Evolutionary conservation across 768 basidiomycete genomes (phyloP).

Genomic region (Xerocomellus intermedius): DNA sequence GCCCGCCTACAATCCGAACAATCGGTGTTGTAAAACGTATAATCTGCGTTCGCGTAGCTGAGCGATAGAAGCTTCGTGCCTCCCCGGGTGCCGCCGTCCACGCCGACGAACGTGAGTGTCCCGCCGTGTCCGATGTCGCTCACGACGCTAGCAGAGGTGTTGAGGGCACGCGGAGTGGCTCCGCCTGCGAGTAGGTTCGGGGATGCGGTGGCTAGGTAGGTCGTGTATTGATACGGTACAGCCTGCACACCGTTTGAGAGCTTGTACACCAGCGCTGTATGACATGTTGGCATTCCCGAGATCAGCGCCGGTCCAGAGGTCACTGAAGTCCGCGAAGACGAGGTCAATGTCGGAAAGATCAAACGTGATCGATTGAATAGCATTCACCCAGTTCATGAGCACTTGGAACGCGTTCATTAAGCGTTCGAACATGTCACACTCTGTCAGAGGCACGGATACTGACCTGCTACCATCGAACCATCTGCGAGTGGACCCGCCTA

Average conservation of each 20-base stretch:
- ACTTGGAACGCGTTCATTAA: not conserved
- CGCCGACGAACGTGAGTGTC: conserved; percentile 3
- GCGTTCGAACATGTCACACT: too few species aligned
- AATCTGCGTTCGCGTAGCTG: conserved; percentile 9
- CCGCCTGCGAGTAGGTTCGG: conserved; percentile 5
- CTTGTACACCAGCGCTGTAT: not conserved
- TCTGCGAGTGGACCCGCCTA: conserved; percentile 7
- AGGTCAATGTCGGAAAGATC: conserved; percentile 2
- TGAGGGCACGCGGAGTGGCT: not conserved
- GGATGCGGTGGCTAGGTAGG: not conserved
- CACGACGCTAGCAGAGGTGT: not conserved
- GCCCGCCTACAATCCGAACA: conserved; percentile 10
- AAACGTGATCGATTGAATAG: not conserved
- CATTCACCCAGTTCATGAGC: conserved; percentile 5
- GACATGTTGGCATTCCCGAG: not conserved
- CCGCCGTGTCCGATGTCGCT: not conserved
- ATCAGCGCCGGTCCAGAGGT: conserved; percentile 4
- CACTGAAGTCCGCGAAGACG: not conserved
- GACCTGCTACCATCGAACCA: conserved; percentile 3
- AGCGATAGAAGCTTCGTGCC: conserved; percentile 2
- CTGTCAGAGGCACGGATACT: not conserved
- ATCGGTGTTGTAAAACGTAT: not conserved
- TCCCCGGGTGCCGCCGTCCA: conserved; percentile 3
- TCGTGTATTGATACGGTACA: not conserved
- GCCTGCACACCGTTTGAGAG: not conserved